These are phyloP conservation scores for Cystobasidium onofrii DNA, from an alignment of 768 basidiomycete species.

Conservation along the genomic window DNA sequence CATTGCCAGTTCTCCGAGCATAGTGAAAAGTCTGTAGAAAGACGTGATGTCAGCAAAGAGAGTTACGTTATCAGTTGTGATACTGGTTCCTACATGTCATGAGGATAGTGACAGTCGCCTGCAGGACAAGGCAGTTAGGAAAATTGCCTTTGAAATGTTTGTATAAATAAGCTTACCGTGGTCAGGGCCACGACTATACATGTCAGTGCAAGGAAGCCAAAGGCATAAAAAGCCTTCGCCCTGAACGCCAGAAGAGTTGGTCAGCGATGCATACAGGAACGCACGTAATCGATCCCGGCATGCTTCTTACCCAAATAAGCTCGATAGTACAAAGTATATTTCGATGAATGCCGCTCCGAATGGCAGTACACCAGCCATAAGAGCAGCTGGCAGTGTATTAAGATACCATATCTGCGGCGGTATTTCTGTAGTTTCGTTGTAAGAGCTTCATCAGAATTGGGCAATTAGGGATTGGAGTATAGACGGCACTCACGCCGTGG, in stretches of 20 bases:
- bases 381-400: constrained; percentile 44
- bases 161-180: constrained; percentile 55
- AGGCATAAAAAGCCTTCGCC: constrained; percentile 82
- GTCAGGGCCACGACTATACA: constrained; percentile 79
- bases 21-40: constrained; percentile 78
- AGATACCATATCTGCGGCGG: constrained; percentile 74
- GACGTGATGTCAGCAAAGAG: no score
- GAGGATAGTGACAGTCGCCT: constrained; percentile 37
- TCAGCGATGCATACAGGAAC: no score
- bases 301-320: constrained; percentile 74
- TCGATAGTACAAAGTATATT: constrained; percentile 81
- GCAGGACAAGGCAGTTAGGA: background rate
- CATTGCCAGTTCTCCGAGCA: constrained; percentile 97
- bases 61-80: no score
- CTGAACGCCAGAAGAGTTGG: no score
- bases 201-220: constrained; percentile 85
- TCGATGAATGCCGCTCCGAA: constrained; percentile 81
- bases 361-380: constrained; percentile 73
- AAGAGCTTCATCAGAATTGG: no score
- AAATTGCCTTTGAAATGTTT: constrained; percentile 52
- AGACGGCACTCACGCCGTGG: constrained; percentile 44
- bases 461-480: no score
- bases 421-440: constrained; percentile 7
- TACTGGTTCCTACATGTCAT: constrained; percentile 41
- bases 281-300: no score